A percentile compares a stretch with the other conserved stretches of the same genome.
phyloP scores from a whole-genome alignment of 371 early-diverging fungal species.

The Mucor lusitanicus region DNA sequence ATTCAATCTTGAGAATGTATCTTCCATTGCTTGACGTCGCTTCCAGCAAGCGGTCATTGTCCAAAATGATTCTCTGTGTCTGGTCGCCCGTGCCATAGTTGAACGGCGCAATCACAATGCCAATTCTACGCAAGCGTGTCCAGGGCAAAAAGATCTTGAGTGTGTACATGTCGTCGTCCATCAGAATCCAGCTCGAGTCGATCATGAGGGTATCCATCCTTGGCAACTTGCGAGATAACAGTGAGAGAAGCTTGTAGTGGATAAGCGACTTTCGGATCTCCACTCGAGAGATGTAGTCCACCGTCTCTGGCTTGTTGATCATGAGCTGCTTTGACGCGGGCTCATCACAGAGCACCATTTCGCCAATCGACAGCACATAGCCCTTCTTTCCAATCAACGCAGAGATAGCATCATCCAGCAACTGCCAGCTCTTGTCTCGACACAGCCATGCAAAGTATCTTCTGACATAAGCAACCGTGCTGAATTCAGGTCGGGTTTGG shows the following conservation, averaged over 20 bases:
- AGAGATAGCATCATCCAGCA: not conserved
- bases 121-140: not conserved
- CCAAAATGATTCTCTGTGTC: not conserved
- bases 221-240: not conserved
- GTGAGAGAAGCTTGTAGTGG: not conserved
- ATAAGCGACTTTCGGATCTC: not conserved
- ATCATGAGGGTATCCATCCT: not conserved
- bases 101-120: not conserved
- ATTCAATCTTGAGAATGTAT: not conserved
- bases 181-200: not conserved
- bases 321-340: not conserved
- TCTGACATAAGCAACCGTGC: not conserved
- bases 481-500: not conserved
- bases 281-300: not conserved
- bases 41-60: not conserved
- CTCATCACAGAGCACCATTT: not conserved
- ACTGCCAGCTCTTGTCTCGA: not conserved
- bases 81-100: not conserved
- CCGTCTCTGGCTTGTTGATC: too few species aligned
- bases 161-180: not conserved
- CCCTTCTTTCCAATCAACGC: not conserved
- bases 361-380: not conserved
- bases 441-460: not conserved
- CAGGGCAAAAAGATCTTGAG: not conserved
- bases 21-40: not conserved